Base-by-base conservation (phyloP, 2,329 filamentous ascomycete genomes). In the Pyrenochaeta sp. region DNA sequence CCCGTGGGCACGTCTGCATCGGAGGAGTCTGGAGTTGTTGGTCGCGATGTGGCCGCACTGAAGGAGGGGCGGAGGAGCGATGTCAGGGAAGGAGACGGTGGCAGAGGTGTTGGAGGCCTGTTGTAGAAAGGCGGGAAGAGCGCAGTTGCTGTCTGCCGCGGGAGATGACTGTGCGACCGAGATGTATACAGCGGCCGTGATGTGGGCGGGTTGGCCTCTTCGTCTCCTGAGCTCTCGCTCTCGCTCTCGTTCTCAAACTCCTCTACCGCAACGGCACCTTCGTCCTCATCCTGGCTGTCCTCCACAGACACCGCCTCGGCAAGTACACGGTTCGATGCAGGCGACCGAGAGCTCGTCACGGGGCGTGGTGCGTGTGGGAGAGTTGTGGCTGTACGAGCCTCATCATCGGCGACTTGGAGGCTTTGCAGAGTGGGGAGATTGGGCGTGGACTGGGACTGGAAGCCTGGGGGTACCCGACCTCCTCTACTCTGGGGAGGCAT, bases 101-200 rank as follows among this genome's bases (percentile, higher is more conserved):
- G 95, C 0, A 98, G 82, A 2, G 95, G 94, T 2, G 92, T 97
- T 0, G 95, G 95, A n/a, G 95, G 95, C 2, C 94, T 87, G 61
- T 96, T 96, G 81, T 99, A 99, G 81, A 98, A 98, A 14, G 95
- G 95, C 21, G 95, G 95, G 73, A 89, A 90, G 59, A 80, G 67
- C 7, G 66, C 63, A 20, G 61, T 68, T 1, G 65, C 60, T 2
- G 71, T 68, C 20, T 72, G 69, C 17, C 63, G 76, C 1, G 72
- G 66, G 1, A 82, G 75, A 32, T 81, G 75, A n/a, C 74, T 77
- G 43, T 81, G 75, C 18, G 78, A 79, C 39, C 75, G 75, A 3
- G 75, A 81, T 53, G 77, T 78, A 57, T 75, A 77, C 29, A 79
- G 74, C 27, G 75, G 79, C 27, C 69, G 74, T 21, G 61, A 54